phyloP scores from a whole-genome alignment of 2,329 filamentous ascomycete genomes.

The Sarocladiaceae sp. region DNA sequence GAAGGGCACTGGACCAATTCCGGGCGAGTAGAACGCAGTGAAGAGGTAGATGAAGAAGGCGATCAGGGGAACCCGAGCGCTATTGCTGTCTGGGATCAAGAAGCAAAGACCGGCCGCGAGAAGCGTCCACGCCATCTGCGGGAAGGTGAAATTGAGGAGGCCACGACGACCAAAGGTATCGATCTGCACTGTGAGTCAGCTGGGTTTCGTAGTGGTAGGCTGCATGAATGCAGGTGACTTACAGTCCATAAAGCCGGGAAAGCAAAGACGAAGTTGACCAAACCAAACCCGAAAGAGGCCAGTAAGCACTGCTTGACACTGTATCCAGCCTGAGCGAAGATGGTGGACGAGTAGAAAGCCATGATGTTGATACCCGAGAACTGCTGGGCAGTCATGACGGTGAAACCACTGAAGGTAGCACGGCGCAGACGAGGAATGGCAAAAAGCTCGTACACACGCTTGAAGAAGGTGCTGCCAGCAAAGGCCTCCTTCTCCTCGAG shows the following conservation, averaged over 20 bases:
- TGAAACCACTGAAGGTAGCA: constrained; percentile 27
- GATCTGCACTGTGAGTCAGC: constrained; percentile 24
- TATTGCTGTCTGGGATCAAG: constrained; percentile 31
- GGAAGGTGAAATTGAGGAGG: constrained; percentile 27
- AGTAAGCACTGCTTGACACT: constrained; percentile 33
- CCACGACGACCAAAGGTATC: constrained; percentile 45
- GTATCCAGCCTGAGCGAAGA: constrained; percentile 40
- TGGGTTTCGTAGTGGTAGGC: no score
- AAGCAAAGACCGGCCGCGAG: constrained; percentile 36
- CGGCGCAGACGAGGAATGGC: constrained; percentile 38
- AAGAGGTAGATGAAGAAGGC: constrained; percentile 47
- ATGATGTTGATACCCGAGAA: constrained; percentile 34
- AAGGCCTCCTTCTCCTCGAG: constrained; percentile 26
- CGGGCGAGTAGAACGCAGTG: constrained; percentile 34
- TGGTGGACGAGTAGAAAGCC: constrained; percentile 43
- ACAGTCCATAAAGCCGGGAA: constrained; percentile 44
- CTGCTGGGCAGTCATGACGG: constrained; percentile 26
- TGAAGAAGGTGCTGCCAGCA: constrained; percentile 25
- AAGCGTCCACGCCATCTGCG: constrained; percentile 22
- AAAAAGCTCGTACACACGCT: constrained; percentile 40
- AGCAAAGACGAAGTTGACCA: constrained; percentile 46
- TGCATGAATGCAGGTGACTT: no score
- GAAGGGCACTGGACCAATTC: constrained; percentile 25
- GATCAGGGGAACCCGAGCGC: constrained; percentile 37
- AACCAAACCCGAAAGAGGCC: constrained; percentile 46